phyloP scores from a whole-genome alignment of 2,329 filamentous ascomycete genomes.

The Trichoderma aggressivum region DNA sequence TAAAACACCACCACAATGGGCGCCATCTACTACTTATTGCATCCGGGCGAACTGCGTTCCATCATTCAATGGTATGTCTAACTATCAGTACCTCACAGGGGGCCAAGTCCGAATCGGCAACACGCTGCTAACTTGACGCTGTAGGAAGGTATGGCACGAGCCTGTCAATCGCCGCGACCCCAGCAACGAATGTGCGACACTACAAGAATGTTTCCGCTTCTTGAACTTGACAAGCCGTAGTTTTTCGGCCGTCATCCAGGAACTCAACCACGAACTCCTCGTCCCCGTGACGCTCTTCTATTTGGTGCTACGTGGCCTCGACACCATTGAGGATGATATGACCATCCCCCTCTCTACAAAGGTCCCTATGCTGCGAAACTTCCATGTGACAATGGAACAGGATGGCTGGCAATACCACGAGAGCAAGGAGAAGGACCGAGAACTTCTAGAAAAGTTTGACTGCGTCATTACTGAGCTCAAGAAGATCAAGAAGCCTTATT shows the following conservation, averaged over 20 bases:
- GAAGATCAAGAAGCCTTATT: conserved; percentile 71
- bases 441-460: conserved; percentile 89
- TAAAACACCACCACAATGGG: conserved; percentile 48
- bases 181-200: conserved; percentile 67
- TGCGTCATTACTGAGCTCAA: conserved; percentile 82
- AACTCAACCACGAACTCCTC: conserved; percentile 90
- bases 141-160: conserved; percentile 94
- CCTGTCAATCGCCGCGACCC: conserved; percentile 81
- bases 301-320: conserved; percentile 82
- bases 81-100: conserved; percentile 22
- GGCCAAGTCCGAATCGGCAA: not conserved
- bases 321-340: conserved; percentile 99
- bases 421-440: conserved; percentile 91
- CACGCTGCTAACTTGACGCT: conserved; percentile 22
- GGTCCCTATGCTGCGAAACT: conserved; percentile 79
- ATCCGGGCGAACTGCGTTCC: conserved; percentile 73
- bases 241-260: conserved; percentile 89
- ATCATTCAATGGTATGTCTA: conserved; percentile 80
- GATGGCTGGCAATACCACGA: conserved; percentile 89
- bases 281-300: conserved; percentile 91
- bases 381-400: conserved; percentile 72
- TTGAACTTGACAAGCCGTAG: conserved; percentile 87
- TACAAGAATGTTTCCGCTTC: conserved; percentile 81
- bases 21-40: conserved; percentile 67
- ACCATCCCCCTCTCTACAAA: conserved; percentile 79